Base-by-base conservation (phyloP, 164 flowering plant genomes). In the Aristolochia contorta region DNA sequence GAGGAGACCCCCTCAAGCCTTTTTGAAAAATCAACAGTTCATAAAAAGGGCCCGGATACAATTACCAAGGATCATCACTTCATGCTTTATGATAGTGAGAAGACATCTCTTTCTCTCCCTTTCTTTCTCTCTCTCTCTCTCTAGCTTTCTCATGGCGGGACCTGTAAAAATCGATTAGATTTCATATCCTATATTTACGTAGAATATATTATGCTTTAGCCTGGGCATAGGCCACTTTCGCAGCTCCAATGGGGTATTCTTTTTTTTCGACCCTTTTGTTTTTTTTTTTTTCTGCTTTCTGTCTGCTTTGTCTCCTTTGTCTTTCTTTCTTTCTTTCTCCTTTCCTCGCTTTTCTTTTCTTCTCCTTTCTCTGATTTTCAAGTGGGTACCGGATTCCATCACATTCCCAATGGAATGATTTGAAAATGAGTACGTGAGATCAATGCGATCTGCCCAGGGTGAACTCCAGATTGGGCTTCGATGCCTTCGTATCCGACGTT, bases 401-500 rank as follows among this genome's bases (percentile, higher is more conserved):
- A 57, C 63, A 73, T 63, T 63, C 47, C n/a, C 56, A 33, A 58
- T 25, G 52, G 70, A 76, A 75, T 79, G 70, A 82, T 80, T 74
- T 82, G 79, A 77, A 82, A 82, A 82, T 82, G 75, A 80, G 66
- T 54, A 41, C 25, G 22, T 73, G 69, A 80, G 16, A 61, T 82
- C 74, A 84, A 69, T 67, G 79, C 68, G 89, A 65, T 74, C 91
- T 80, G 43, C 97, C 92, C 82, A 90, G 75, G 19, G 95, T 87
- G 79, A 90, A 90, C 78, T 87, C 92, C 66, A 90, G 72, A 78
- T 87, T 91, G 55, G 93, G 97, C 73, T 78, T 90, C 62, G 82
- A 61, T 66, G 81, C 76, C 76, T 80, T 85, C 63, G 65, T 67
- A 61, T 86, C 88, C 76, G 86, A 76, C 69, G 67, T 37, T 72